Evolutionary conservation across 176 grass and related monocot species (phyloP), one percentile per base, ranked within the genome.

Genomic region (Avena insularis): DNA sequence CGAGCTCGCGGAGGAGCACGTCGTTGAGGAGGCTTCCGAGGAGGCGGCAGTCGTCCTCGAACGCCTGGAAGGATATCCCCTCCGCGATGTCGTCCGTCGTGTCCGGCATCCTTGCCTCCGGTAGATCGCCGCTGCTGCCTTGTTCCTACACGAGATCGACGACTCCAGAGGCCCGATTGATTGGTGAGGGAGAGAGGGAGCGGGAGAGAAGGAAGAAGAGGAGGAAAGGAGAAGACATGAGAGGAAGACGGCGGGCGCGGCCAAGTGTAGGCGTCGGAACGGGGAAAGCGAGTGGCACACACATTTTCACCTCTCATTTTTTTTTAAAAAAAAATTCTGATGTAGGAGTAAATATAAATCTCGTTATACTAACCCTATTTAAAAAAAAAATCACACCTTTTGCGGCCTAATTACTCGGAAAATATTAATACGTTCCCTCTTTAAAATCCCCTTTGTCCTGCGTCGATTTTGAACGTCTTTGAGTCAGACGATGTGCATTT

Each of bases 21-120:
- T 98, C 96, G 50, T 92, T 87, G 80, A 98, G 87, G 56, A 98
- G 96, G 87, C 86, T 98, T 31, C 84, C 96, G 0, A 98, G 93
- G 20, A 98, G 88, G n/a, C 96, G 96, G 85, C 93, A 95, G 54
- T 98, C 92, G 50, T 98, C 96, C 79, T 98, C 93, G 75, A 98
- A 98, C 58, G 93, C 89, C 90, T 98, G 96, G 86, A 98, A 94
- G 0, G 90, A 98, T 57, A 98, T 94, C 82, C 91, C 93, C 96
- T 95, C 96, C 57, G 93, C 92, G 64, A 98, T 91, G 86, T 96
- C 96, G 31, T 96, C 96, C 19, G 90, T 95, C 47, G 91, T 88
- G 82, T 98, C 96, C 87, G 79, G 49, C 96, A 92, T 94, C 59
- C 23, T 85, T 36, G 49, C 50, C 16, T 31, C 25, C 27, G 62